A percentile compares a stretch with the other conserved stretches of the same genome.
phyloP scores from a whole-genome alignment of 805 yeast species.

The Barnettozyma salicaria region DNA sequence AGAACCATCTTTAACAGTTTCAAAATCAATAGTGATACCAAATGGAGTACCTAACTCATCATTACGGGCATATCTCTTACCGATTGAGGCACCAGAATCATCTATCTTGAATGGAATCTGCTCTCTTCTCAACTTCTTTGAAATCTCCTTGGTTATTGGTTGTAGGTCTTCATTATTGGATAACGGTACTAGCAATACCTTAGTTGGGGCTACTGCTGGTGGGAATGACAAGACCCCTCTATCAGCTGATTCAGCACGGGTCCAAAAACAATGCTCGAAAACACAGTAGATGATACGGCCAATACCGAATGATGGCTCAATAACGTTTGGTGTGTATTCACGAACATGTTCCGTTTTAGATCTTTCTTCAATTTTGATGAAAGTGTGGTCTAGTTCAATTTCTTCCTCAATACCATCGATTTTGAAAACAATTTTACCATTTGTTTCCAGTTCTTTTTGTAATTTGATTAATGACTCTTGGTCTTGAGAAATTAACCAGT shows the following conservation, averaged over 20 bases:
- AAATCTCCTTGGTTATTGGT: constrained; percentile 67
- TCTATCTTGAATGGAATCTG: constrained; percentile 94
- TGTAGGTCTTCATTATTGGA: constrained; percentile 76
- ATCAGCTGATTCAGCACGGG: constrained; percentile 82
- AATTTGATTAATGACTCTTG: constrained; percentile 81
- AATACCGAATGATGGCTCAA: constrained; percentile 98
- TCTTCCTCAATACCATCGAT: constrained; percentile 61
- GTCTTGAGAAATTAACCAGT: constrained; percentile 66
- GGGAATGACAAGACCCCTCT: constrained; percentile 91
- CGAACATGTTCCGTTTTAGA: constrained; percentile 84
- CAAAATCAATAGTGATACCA: constrained; percentile 96
- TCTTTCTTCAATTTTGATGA: constrained; percentile 71
- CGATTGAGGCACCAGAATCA: constrained; percentile 95
- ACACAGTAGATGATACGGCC: constrained; percentile 93
- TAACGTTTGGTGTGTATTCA: constrained; percentile 94
- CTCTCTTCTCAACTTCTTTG: constrained; percentile 63
- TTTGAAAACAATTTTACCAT: constrained; percentile 58
- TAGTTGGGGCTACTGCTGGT: constrained; percentile 95
- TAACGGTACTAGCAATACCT: constrained; percentile 91
- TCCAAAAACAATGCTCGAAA: constrained; percentile 94
- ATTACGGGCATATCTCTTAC: constrained; percentile 96
- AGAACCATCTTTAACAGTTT: constrained; percentile 78
- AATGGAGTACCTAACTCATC: constrained; percentile 99
- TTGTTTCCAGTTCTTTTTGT: constrained; percentile 55
- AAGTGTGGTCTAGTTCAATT: constrained; percentile 66